Percentiles rank a stretch among this genome's conserved stretches.
phyloP scores from a whole-genome alignment of 768 basidiomycete species.

The Phylloporus sp. region DNA sequence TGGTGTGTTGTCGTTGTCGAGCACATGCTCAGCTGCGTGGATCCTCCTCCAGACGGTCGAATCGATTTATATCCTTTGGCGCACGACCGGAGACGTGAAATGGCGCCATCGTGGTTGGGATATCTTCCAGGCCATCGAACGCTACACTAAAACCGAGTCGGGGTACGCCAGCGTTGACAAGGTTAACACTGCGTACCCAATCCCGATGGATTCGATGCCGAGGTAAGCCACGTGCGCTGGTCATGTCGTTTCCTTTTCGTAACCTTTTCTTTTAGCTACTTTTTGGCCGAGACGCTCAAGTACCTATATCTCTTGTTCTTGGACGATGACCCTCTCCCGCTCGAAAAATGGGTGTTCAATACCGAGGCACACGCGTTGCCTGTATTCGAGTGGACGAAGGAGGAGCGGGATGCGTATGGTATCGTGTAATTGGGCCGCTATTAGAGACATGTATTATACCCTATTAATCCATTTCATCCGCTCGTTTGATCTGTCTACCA shows the following conservation, averaged over 20 bases:
- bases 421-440: conserved; percentile 5
- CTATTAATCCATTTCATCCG: not conserved
- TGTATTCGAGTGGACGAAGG: conserved; percentile 59
- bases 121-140: conserved; percentile 65
- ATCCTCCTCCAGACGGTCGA: conserved; percentile 57
- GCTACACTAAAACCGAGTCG: conserved; percentile 47
- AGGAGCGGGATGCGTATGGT: conserved; percentile 46
- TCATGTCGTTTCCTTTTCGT: not conserved
- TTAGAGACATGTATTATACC: not conserved
- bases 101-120: conserved; percentile 73
- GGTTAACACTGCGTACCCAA: conserved; percentile 40
- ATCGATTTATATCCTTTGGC: conserved; percentile 68
- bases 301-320: conserved; percentile 70
- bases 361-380: conserved; percentile 77
- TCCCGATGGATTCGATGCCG: conserved; percentile 59
- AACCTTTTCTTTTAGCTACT: conserved; percentile 35
- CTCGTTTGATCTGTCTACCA: not conserved
- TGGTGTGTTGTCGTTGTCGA: conserved; percentile 31
- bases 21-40: not conserved
- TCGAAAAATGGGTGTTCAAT: conserved; percentile 58
- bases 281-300: conserved; percentile 61
- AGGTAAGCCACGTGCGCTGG: conserved; percentile 42
- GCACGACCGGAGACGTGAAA: conserved; percentile 57
- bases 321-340: conserved; percentile 54
- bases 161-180: conserved; percentile 58